Evolutionary conservation across 2,329 filamentous ascomycete species (phyloP).

Genomic region (Ceratocystis albifundus): DNA sequence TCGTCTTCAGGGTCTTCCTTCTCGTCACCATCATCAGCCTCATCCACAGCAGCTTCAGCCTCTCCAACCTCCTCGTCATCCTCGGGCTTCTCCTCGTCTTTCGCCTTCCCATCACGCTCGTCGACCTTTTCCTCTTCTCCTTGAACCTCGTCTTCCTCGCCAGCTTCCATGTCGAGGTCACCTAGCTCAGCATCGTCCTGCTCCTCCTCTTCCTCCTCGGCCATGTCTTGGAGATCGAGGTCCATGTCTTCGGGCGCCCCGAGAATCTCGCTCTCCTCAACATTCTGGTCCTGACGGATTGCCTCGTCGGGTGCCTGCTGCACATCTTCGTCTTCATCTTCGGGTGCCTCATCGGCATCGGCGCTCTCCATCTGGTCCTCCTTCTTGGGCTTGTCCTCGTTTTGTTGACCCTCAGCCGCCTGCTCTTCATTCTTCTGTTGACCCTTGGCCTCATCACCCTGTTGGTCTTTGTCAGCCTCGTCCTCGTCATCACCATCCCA

Average conservation of each 20-base stretch:
- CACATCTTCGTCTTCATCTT: conserved; percentile 35
- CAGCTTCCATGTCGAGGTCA: conserved; percentile 39
- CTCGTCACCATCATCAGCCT: conserved; percentile 28
- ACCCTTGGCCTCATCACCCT: conserved; percentile 60
- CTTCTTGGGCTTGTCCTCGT: conserved; percentile 34
- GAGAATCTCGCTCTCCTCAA: conserved; percentile 68
- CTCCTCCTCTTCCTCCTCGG: conserved; percentile 36
- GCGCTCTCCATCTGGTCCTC: conserved; percentile 38
- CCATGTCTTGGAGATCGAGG: conserved; percentile 63
- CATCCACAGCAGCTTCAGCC: conserved; percentile 27
- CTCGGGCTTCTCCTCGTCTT: conserved; percentile 47
- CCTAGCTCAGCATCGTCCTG: conserved; percentile 40
- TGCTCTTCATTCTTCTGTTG: conserved; percentile 53
- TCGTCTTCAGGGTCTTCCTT: conserved; percentile 27
- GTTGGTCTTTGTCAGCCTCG: conserved; percentile 70
- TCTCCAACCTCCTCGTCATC: conserved; percentile 44
- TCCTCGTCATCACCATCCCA: conserved; percentile 83
- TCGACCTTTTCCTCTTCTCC: conserved; percentile 27
- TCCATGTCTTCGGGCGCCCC: conserved; percentile 84
- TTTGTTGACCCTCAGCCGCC: conserved; percentile 47
- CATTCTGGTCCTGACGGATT: conserved; percentile 57
- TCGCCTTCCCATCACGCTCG: conserved; percentile 45
- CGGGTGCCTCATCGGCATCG: conserved; percentile 27
- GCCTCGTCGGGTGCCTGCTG: conserved; percentile 46
- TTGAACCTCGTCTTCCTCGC: conserved; percentile 34